A percentile compares a stretch with the other conserved stretches of the same genome.
These are phyloP conservation scores for Eucalyptus sp. DNA, from an alignment of 345 rosid species.

Conservation along the genomic window DNA sequence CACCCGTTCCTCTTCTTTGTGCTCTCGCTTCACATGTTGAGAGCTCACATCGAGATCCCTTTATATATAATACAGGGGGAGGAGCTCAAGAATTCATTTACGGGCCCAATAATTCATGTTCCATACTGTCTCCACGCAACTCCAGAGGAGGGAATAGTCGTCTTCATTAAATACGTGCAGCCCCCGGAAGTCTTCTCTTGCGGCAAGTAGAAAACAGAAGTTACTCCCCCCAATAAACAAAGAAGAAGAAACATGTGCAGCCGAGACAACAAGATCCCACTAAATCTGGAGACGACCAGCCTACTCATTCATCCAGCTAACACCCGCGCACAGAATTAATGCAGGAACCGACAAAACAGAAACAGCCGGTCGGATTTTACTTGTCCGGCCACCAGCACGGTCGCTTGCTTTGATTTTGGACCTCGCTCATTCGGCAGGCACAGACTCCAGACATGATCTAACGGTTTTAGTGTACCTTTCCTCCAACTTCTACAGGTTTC, in stretches of 20 bases:
- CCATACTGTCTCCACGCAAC: neutral
- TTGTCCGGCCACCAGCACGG: neutral
- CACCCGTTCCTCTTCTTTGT: too few species aligned
- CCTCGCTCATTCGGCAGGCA: neutral
- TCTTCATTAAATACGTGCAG: neutral
- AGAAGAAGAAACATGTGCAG: neutral
- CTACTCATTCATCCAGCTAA: neutral
- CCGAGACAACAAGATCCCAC: neutral
- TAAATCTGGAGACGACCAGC: neutral
- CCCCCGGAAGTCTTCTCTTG: neutral
- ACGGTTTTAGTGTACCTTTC: neutral
- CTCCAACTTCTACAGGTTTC: neutral
- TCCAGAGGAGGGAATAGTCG: neutral
- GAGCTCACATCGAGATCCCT: too few species aligned
- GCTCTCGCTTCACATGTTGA: too few species aligned
- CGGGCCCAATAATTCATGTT: neutral
- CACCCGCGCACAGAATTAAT: neutral
- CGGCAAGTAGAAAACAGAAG: neutral
- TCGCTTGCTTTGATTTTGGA: neutral
- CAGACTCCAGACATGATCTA: neutral
- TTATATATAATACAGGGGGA: too few species aligned
- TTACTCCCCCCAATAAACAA: neutral
- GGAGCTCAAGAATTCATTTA: too few species aligned
- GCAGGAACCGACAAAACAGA: neutral
- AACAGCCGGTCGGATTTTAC: neutral